A percentile compares a stretch with the other conserved stretches of the same genome.
phyloP scores from a whole-genome alignment of 2,329 filamentous ascomycete genomes.

The Aspergillus udagawae region DNA sequence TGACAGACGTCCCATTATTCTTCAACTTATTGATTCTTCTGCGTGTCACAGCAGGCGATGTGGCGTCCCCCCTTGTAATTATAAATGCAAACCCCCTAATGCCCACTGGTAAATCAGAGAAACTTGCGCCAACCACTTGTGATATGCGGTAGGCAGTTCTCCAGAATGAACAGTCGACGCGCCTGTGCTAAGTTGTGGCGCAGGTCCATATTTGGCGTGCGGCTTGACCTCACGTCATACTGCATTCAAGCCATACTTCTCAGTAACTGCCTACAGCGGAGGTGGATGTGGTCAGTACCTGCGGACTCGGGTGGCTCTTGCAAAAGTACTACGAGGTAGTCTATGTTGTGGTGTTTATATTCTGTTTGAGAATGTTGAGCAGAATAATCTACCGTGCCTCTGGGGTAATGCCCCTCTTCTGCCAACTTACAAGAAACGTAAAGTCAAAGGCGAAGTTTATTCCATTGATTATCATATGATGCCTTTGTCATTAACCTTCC shows the following conservation, averaged over 20 bases:
- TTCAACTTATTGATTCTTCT: background rate
- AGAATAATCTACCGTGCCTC: too few relatives aligned
- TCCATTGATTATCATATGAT: background rate
- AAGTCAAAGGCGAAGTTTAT: background rate
- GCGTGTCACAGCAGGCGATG: background rate
- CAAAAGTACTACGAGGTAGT: too few relatives aligned
- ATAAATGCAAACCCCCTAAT: background rate
- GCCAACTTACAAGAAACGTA: background rate
- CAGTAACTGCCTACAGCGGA: too few relatives aligned
- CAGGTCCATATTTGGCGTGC: background rate
- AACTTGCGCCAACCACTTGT: background rate
- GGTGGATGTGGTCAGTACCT: too few relatives aligned
- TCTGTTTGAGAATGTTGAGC: too few relatives aligned
- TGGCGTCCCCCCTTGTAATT: background rate
- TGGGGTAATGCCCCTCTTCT: too few relatives aligned
- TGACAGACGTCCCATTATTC: background rate
- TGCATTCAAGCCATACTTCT: too few relatives aligned
- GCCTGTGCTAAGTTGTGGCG: too few relatives aligned
- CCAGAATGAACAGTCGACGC: background rate
- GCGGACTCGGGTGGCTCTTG: too few relatives aligned
- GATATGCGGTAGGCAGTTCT: background rate
- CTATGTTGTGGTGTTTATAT: too few relatives aligned
- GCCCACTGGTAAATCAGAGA: background rate
- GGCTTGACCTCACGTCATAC: background rate
- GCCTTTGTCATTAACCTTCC: background rate